Evolutionary conservation across 108 stramenopile species (phyloP), one percentile per base, ranked within the genome.

Genomic region (Pseudonitzschia multiseries): DNA sequence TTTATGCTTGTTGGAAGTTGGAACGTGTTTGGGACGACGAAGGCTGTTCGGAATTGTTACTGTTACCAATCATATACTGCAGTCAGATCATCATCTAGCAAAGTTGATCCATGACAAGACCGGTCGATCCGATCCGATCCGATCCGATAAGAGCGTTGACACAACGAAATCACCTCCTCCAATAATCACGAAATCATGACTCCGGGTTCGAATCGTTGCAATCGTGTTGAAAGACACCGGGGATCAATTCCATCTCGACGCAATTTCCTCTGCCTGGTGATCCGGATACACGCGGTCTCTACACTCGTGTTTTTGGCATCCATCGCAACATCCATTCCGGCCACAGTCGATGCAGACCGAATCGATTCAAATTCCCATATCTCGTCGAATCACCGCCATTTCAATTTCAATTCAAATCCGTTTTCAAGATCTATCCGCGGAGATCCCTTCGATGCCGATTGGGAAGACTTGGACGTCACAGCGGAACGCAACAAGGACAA

Each of bases 401-500:
- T 6, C 54, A 26, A n/a, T n/a, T n/a, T n/a, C n/a, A n/a, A n/a
- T n/a, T n/a, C n/a, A n/a, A n/a, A 56, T 12, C 61, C 61, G 15
- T 14, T 54, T 24, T 31, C 57, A 1, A 59, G 12, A 4, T 9
- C 2, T 13, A 14, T 59, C 9, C 27, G 29, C 14, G 61, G 32
- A 40, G 36, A 41, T 40, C n/a, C 61, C 32, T 62, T 62, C n/a
- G 61, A 40, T n/a, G n/a, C 61, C 32, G 61, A 40, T 40, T 40
- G 61, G 57, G 57, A 59, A 17, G 61, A 62, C 36, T 18, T 29
- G 10, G 59, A 52, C 52, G 18, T 5, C 52, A 5, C 18, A 52
- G 18, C 52, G 42, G 18, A 48, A 5, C 9, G 24, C 29, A 27
- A 59, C 29, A 15, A 59, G 9, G 26, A 54, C 14, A 14, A 54